Base-by-base conservation (phyloP, 2,329 filamentous ascomycete species). In the Ceratocystis colombiana region DNA sequence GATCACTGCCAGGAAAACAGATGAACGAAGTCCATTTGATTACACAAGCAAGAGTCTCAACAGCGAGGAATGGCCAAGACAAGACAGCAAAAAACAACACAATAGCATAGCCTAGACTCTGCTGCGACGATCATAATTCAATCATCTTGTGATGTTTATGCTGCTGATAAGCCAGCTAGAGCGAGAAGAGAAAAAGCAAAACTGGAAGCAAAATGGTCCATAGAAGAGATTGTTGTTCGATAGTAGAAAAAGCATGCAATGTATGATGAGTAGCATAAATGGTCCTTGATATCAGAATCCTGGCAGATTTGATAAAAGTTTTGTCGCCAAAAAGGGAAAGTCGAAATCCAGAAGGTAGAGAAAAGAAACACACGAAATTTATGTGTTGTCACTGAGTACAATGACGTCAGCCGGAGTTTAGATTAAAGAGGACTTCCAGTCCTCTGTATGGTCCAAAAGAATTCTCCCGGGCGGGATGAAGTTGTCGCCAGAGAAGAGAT, bases 141-240 rank as follows among this genome's bases (percentile, higher is more conserved):
- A 59, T 59, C 53, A 37, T 59, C 28, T 37, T 59, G 25, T n/a
- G 28, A 59, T 59, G 12, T n/a, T 17, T 17, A 5, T 12, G 53
- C 53, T 59, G 48, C 5, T 53, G 8, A 17, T 59, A 59, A 8
- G 28, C 12, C 50, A 62, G 57, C n/a, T 15, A 62, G 46, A 4
- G 37, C 20, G 33, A 44, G 12, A 17, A 55, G 2, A 20, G 30
- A 63, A 41, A 67, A 25, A 25, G 33, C 17, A 46, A 53, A 62
- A 61, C 28, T 41, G 17, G 48, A 61, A 64, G 46, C 41, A 50
- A 64, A 53, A 67, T n/a, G 61, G 63, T 68, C 66, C 66, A 65
- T 59, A 55, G 45, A 61, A 53, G 50, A n/a, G 8, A 44, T 55
- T 63, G 61, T 63, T 48, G 61, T 63, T 44, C 61, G 37, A n/a